Evolutionary conservation across 2,329 filamentous ascomycete species (phyloP).

Genomic region (Xylariaceae sp.): DNA sequence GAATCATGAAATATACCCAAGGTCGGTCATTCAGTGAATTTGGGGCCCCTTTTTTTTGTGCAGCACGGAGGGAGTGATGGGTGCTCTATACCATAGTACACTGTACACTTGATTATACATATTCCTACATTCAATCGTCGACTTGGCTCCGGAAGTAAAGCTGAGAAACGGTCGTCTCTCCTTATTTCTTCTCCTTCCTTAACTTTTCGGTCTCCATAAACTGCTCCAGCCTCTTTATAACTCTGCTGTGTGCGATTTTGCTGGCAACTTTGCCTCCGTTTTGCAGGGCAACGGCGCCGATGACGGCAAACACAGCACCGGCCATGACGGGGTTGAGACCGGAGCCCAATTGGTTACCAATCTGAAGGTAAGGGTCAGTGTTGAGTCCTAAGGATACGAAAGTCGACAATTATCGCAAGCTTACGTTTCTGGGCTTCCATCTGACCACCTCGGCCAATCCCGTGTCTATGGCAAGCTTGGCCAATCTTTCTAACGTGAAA

Average conservation of each 20-base stretch:
- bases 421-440: conserved; percentile 82
- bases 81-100: conserved; percentile 23
- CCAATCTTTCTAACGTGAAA: conserved; percentile 60
- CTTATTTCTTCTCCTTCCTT: too few relatives aligned
- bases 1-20: background rate
- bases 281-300: conserved; percentile 86
- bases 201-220: background rate
- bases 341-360: conserved; percentile 63
- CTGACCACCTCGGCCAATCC: conserved; percentile 71
- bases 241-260: conserved; percentile 67
- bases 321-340: conserved; percentile 71
- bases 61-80: conserved; percentile 1
- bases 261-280: conserved; percentile 74
- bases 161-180: background rate
- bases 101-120: conserved; percentile 28
- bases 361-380: conserved; percentile 35
- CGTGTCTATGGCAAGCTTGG: conserved; percentile 61
- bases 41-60: conserved; percentile 6
- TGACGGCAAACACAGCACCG: conserved; percentile 74
- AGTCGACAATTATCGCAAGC: conserved; percentile 25
- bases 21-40: background rate
- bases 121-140: conserved; percentile 17
- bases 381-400: too few relatives aligned
- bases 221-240: conserved; percentile 48
- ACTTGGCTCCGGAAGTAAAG: background rate